phyloP scores from a whole-genome alignment of 2,329 filamentous ascomycete genomes.

The Cercospora zeae-maydis region DNA sequence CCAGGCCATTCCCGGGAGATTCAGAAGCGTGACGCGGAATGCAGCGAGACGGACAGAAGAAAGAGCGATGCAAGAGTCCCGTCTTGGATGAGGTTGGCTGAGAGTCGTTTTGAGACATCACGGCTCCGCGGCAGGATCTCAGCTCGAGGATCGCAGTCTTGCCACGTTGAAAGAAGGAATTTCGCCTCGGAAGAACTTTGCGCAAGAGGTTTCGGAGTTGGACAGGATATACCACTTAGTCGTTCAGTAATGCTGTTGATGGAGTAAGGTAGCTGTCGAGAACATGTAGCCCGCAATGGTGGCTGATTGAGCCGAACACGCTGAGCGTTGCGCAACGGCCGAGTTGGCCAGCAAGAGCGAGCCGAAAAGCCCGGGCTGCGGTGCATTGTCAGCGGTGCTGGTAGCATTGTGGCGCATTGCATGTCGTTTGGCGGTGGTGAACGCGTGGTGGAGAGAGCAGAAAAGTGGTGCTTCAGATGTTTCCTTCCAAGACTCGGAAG shows the following conservation, averaged over 20 bases:
- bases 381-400: neutral
- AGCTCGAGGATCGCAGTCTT: neutral
- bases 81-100: neutral
- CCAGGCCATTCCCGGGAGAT: neutral
- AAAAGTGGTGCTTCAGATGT: neutral
- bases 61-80: neutral
- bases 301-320: neutral
- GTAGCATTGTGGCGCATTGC: neutral
- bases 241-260: neutral
- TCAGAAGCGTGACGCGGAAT: neutral
- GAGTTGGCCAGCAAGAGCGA: neutral
- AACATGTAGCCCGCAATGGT: neutral
- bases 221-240: neutral
- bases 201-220: neutral
- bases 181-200: neutral
- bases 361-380: neutral
- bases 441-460: neutral
- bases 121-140: neutral
- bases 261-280: neutral
- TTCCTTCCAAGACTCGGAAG: neutral
- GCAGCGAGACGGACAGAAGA: neutral
- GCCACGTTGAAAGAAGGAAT: neutral
- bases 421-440: neutral
- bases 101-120: neutral
- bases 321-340: neutral